phyloP scores from a whole-genome alignment of 768 basidiomycete species.

The Lentinus brumalis region DNA sequence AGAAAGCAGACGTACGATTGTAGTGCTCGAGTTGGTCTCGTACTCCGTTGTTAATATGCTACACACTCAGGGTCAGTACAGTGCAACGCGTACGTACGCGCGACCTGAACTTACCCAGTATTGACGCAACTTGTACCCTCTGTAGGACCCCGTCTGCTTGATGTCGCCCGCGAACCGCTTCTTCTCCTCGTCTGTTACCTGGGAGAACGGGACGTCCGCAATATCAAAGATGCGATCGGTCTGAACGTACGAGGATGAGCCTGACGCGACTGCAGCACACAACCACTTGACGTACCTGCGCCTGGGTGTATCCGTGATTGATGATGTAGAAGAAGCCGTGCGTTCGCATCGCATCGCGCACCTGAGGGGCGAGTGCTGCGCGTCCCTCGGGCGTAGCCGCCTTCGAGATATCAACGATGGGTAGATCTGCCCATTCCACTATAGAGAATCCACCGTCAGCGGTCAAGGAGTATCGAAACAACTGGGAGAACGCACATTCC shows the following conservation, averaged over 20 bases:
- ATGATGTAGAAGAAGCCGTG: conserved; percentile 50
- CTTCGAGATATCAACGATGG: conserved; percentile 36
- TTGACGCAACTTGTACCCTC: conserved; percentile 54
- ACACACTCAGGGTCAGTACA: neutral
- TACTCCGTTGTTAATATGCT: conserved; percentile 45
- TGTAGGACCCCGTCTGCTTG: conserved; percentile 47
- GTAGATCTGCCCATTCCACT: conserved; percentile 41
- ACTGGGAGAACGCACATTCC: conserved; percentile 3
- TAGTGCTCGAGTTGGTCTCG: conserved; percentile 50
- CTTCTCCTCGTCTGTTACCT: conserved; percentile 45
- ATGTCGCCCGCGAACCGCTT: conserved; percentile 39
- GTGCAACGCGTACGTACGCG: neutral
- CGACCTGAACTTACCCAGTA: conserved; percentile 46
- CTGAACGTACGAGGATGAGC: conserved; percentile 24
- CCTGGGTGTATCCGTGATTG: conserved; percentile 48
- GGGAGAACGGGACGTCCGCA: conserved; percentile 44
- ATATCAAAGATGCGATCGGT: conserved; percentile 49
- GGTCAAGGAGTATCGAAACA: neutral
- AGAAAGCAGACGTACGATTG: conserved; percentile 30
- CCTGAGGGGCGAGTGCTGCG: conserved; percentile 31
- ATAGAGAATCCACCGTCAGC: neutral
- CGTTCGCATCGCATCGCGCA: conserved; percentile 35
- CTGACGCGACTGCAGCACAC: too few relatives aligned
- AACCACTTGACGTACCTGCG: conserved; percentile 33
- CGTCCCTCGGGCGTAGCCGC: conserved; percentile 35